These are phyloP conservation scores for Kodamaea hsintzibuensis DNA, from an alignment of 805 yeast species.

Conservation along the genomic window DNA sequence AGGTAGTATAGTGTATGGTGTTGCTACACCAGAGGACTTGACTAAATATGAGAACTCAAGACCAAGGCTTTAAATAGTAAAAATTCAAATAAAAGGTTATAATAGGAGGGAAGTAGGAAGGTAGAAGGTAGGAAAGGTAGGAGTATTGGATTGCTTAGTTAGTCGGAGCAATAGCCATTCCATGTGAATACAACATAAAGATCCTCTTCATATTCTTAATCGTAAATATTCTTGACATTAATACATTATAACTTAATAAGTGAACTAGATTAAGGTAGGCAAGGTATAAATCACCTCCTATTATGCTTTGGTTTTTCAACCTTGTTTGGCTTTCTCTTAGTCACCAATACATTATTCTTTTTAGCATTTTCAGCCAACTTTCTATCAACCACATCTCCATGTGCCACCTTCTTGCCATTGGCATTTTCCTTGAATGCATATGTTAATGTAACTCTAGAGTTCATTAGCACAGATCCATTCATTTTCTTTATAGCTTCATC, in stretches of 20 bases:
- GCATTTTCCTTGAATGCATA: slow-evolving; percentile 72
- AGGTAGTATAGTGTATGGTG: slow-evolving; percentile 57
- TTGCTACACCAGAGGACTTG: slow-evolving; percentile 46
- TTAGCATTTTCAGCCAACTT: slow-evolving; percentile 64
- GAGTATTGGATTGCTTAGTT: too few species aligned
- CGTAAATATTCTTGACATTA: too few species aligned
- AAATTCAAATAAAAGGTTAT: neutral
- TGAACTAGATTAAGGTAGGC: too few species aligned
- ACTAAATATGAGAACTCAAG: slow-evolving; percentile 36
- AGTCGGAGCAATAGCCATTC: too few species aligned
- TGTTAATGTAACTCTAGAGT: slow-evolving; percentile 56
- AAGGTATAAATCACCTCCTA: neutral
- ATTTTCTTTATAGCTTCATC: slow-evolving; percentile 71
- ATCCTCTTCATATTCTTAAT: too few species aligned
- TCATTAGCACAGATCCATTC: slow-evolving; percentile 70
- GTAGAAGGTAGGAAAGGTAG: too few species aligned
- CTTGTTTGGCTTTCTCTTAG: slow-evolving; percentile 5
- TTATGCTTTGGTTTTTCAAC: slow-evolving; percentile 3
- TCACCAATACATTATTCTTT: slow-evolving; percentile 31
- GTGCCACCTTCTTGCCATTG: slow-evolving; percentile 46
- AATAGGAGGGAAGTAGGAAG: neutral
- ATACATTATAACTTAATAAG: too few species aligned
- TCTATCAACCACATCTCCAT: slow-evolving; percentile 82
- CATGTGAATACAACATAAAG: too few species aligned
- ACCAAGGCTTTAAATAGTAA: slow-evolving; percentile 31